phyloP scores from a whole-genome alignment of 2,329 filamentous ascomycete genomes.

The Aspergillus transmontanensis region DNA sequence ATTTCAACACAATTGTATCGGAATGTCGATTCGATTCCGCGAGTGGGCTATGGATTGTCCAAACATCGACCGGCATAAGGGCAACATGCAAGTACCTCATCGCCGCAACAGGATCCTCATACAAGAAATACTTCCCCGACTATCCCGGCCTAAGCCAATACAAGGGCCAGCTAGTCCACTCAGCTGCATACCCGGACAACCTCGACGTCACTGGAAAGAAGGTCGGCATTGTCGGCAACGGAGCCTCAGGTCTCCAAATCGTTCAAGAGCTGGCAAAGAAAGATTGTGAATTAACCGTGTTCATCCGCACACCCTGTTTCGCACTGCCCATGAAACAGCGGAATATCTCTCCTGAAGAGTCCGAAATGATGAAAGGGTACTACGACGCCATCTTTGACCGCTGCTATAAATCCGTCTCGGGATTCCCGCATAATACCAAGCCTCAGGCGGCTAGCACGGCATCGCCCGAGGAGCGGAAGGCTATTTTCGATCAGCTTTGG shows the following conservation, averaged over 20 bases:
- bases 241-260: slow-evolving; percentile 58
- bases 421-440: slow-evolving; percentile 44
- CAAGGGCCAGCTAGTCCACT: slow-evolving; percentile 57
- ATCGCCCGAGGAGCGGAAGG: slow-evolving; percentile 50
- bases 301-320: slow-evolving; percentile 67
- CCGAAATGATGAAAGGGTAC: slow-evolving; percentile 43
- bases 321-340: slow-evolving; percentile 50
- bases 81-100: slow-evolving; percentile 54
- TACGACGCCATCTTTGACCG: slow-evolving; percentile 56
- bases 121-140: slow-evolving; percentile 40
- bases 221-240: slow-evolving; percentile 58
- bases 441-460: slow-evolving; percentile 53
- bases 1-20: slow-evolving; percentile 42
- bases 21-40: slow-evolving; percentile 27
- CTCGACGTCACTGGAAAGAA: slow-evolving; percentile 51
- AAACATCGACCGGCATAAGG: slow-evolving; percentile 41
- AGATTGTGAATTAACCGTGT: slow-evolving; percentile 52
- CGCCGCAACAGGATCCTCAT: slow-evolving; percentile 20
- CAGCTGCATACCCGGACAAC: slow-evolving; percentile 55
- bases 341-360: background rate
- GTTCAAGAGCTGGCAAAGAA: slow-evolving; percentile 59
- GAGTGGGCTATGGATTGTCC: slow-evolving; percentile 47
- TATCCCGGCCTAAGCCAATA: slow-evolving; percentile 47
- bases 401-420: slow-evolving; percentile 56
- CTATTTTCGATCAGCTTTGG: slow-evolving; percentile 54